Conservation (phyloP, 164 flowering plant genomes). For the Pachysandra terminalis region DNA sequence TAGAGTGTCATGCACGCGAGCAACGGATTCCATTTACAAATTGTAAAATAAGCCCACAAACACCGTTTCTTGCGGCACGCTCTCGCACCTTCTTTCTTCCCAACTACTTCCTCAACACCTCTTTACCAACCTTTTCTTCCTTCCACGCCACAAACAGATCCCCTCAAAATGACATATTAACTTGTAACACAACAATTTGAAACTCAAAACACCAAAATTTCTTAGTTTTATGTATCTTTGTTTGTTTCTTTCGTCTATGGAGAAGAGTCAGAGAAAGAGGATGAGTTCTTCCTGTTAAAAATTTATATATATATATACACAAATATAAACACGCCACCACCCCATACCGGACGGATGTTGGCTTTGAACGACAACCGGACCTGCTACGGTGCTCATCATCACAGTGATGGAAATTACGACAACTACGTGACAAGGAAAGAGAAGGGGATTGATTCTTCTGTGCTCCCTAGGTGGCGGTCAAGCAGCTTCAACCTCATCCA, state of each 20-base stretch:
- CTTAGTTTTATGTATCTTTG: too few species aligned
- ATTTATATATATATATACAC: too few species aligned
- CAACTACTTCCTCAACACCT: neutral
- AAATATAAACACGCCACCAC: neutral
- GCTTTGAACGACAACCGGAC: constrained; percentile 5
- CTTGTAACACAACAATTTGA: too few species aligned
- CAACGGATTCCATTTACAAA: constrained; percentile 2
- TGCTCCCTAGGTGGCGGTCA: constrained; percentile 10
- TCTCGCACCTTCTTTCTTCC: neutral
- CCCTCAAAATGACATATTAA: neutral
- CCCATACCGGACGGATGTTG: neutral
- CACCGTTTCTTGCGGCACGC: neutral
- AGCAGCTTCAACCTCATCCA: constrained; percentile 31
- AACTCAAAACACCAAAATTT: too few species aligned
- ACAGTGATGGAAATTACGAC: neutral
- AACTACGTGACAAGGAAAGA: neutral
- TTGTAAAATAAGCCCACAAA: neutral
- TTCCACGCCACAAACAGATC: neutral
- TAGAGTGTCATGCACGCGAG: constrained; percentile 9
- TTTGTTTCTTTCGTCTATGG: too few species aligned
- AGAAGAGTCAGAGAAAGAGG: too few species aligned
- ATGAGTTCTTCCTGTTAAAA: too few species aligned
- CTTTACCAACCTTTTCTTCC: constrained; percentile 2
- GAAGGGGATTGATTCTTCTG: neutral
- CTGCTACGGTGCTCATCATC: neutral